Evolutionary conservation across 1,284 basidiomycete genomes (phyloP), one percentile per base, ranked within the genome.

Genomic region (Earliella scabrosa): DNA sequence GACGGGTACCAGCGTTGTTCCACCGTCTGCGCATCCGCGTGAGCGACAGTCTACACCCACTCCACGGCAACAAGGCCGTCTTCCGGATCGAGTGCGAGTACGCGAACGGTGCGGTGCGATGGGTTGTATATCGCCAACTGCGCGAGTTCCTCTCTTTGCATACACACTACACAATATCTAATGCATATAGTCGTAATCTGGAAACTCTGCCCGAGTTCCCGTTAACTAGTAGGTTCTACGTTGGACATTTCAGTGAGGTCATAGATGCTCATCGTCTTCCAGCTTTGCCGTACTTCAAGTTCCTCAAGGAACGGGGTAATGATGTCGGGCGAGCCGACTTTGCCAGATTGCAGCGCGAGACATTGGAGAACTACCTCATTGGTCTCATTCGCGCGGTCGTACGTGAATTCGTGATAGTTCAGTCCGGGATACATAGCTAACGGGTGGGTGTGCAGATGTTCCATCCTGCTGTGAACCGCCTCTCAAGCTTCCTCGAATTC

Each of bases 1-100:
- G 93, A 35, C 87, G 95, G 29, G 85, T 98, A 5, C 96, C 96
- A 0, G 80, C 93, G 3, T 81, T 99, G 24, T 82, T 98, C 60
- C 95, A 97, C 68, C 87, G 93, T 45, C 76, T 97, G 29, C 86
- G 89, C 50, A 87, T 96, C 54, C 85, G 89, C 9, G 83, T 97
- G 53, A 93, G 88, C 66, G 93, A 96, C 73, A 92, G 91, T 61
- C 72, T 97, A 47, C 87, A 96, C 73, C 90, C 93, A 3, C 77
- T 92, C 61, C 83, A 92, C 66, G 83, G 85, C 29, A 79, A 86
- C 50, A 93, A 92, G 67, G 86, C 92, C 4, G 87, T 95, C 3
- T 97, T 96, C 72, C 85, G 94, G 18, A 95, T 97, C 64, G 95
- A 97, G 73, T 97, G 96, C 73, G 93, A 97, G 74, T 98, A 99